Evolutionary conservation across 2,329 filamentous ascomycete species (phyloP).

Genomic region (Diaporthe ampelina): DNA sequence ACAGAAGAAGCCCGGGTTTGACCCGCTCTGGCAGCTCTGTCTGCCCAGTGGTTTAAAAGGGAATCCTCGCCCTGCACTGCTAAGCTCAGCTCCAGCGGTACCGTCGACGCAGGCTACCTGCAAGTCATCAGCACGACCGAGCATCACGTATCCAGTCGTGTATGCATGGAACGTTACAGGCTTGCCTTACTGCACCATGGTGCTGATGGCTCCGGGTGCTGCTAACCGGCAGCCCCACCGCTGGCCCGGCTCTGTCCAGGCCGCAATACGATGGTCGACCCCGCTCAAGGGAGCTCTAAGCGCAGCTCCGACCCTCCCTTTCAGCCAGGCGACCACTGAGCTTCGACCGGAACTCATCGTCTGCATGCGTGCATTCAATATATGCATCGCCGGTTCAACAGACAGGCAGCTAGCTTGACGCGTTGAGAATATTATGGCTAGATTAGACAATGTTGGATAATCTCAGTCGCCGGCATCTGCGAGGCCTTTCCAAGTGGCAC

Average conservation of each 20-base stretch:
- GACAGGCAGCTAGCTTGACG: neutral
- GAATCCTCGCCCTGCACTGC: neutral
- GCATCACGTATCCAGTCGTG: neutral
- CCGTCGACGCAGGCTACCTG: neutral
- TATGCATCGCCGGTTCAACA: slow-evolving; percentile 18
- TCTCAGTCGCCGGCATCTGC: slow-evolving; percentile 7
- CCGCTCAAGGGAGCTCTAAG: slow-evolving; percentile 22
- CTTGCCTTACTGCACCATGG: neutral
- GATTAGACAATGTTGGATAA: neutral
- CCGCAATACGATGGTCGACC: slow-evolving; percentile 24
- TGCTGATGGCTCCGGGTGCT: slow-evolving; percentile 1
- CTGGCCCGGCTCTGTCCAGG: slow-evolving; percentile 4
- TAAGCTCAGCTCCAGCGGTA: neutral
- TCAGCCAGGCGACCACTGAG: slow-evolving; percentile 13
- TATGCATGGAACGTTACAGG: slow-evolving; percentile 41
- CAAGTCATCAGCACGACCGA: neutral
- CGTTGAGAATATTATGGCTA: neutral
- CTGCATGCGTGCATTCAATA: slow-evolving; percentile 3
- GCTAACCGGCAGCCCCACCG: slow-evolving; percentile 2
- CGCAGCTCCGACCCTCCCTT: neutral
- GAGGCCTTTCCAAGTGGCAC: neutral
- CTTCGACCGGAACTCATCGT: neutral
- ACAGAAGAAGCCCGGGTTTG: neutral
- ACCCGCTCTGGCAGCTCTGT: neutral
- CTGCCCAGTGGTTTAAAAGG: neutral